Conservation (phyloP, 1,284 basidiomycete genomes). For the Malassezia psittaci region DNA sequence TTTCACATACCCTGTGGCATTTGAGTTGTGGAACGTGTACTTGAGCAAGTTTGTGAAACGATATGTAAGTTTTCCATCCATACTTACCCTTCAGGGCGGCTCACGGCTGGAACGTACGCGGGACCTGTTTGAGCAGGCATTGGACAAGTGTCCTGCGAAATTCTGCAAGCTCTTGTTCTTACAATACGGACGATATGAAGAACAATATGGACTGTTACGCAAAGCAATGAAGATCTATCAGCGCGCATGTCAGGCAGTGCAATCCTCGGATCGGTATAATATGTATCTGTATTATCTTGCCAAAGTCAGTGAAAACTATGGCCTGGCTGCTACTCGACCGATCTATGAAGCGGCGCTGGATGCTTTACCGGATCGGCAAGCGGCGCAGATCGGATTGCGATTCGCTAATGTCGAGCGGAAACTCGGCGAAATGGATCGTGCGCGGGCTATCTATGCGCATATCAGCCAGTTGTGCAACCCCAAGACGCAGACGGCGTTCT, state of each 20-base stretch:
- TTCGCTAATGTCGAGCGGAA: slow-evolving; percentile 94
- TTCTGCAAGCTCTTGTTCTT: slow-evolving; percentile 89
- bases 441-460: slow-evolving; percentile 89
- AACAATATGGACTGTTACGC: slow-evolving; percentile 87
- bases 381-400: slow-evolving; percentile 92
- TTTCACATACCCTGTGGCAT: slow-evolving; percentile 94
- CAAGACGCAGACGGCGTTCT: slow-evolving; percentile 67
- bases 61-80: slow-evolving; percentile 51
- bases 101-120: slow-evolving; percentile 85
- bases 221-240: slow-evolving; percentile 93
- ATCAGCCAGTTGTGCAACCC: slow-evolving; percentile 98
- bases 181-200: slow-evolving; percentile 88
- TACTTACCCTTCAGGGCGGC: slow-evolving; percentile 54
- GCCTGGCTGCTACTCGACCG: slow-evolving; percentile 84
- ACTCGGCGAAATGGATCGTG: slow-evolving; percentile 94
- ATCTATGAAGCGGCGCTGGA: slow-evolving; percentile 97
- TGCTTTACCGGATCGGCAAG: slow-evolving; percentile 78
- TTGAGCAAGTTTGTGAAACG: slow-evolving; percentile 92
- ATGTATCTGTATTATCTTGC: slow-evolving; percentile 97
- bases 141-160: slow-evolving; percentile 89
- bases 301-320: slow-evolving; percentile 84
- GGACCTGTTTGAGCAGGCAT: slow-evolving; percentile 92
- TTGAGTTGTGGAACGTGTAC: slow-evolving; percentile 99
- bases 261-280: slow-evolving; percentile 87
- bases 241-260: slow-evolving; percentile 74